Evolutionary conservation across 495 filamentous ascomycete species (phyloP), one percentile per base, ranked within the genome.

Genomic region (Penicillium antarcticum): DNA sequence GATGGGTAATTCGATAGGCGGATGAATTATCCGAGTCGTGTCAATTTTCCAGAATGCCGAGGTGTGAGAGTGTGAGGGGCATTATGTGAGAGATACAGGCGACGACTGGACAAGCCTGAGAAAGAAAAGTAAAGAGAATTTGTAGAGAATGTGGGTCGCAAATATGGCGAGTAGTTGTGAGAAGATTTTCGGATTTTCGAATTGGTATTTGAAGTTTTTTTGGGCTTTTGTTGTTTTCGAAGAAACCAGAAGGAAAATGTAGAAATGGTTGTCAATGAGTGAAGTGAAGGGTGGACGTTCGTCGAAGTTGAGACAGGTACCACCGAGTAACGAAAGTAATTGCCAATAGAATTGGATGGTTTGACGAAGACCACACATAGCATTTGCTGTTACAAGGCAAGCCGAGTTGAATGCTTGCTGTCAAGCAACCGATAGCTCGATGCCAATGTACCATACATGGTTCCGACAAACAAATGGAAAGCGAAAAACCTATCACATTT

Each of bases 401-500:
- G 26, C 42, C 45, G 36, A 51, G 14, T 11, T 41, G 35, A 31
- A 42, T n/a, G 42, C 38, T 41, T 42, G 19, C 31, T 11, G 34
- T 11, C 16, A 13, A 18, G 24, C 31, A 42, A 53, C 23, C 23
- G 17, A 16, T 34, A 34, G 40, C 32, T 13, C 18, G 37, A 35
- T 34, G 24, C 19, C 34, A 5, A 46, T 38, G 45, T 40, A 23
- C 24, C 40, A 17, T 47, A n/a, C 12, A 34, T 24, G 14, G 17
- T 3, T 32, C 31, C 44, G 44, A 50, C 29, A 50, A 48, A 50
- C 44, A 47, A 33, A 32, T 42, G 40, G 43, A 48, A 44, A 56
- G 14, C 8, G 49, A 56, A 57, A 42, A 55, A 52, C 59, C 56
- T 59, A 62, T 65, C 56, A 55, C 59, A 51, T 51, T 53, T 51